These are phyloP conservation scores for Camellia oleifera DNA, from an alignment of 179 eudicot species.

Conservation along the genomic window DNA sequence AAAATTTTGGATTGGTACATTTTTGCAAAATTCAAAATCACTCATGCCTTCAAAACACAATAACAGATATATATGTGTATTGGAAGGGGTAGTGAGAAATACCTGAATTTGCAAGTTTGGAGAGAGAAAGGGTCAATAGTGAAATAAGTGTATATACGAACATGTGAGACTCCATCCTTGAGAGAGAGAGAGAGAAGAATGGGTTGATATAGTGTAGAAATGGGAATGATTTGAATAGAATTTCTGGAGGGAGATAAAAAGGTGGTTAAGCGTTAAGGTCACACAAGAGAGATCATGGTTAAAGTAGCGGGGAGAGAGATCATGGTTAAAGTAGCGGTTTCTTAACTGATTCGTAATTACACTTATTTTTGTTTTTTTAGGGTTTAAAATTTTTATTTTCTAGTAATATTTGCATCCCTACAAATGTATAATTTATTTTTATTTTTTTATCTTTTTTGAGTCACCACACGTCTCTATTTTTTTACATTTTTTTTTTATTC, in stretches of 20 bases:
- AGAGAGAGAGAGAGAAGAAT: neutral
- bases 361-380: no score
- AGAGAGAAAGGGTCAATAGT: constrained; percentile 20
- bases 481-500: no score
- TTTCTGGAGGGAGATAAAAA: neutral
- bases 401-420: no score
- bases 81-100: neutral
- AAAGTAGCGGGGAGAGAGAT: neutral
- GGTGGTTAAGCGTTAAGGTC: neutral
- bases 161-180: no score
- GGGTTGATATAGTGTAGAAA: neutral
- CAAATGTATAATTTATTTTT: no score
- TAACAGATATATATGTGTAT: neutral
- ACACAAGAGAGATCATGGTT: neutral
- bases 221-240: constrained; percentile 10
- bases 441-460: no score
- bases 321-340: neutral
- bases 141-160: constrained; percentile 14
- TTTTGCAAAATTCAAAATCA: constrained; percentile 28
- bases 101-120: constrained; percentile 16
- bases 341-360: neutral
- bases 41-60: neutral
- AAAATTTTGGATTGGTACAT: constrained; percentile 26
- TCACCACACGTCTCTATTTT: no score
- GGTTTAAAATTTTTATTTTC: no score